Evolutionary conservation across 2,329 filamentous ascomycete genomes (phyloP).

Genomic region (Fusarium sp.): DNA sequence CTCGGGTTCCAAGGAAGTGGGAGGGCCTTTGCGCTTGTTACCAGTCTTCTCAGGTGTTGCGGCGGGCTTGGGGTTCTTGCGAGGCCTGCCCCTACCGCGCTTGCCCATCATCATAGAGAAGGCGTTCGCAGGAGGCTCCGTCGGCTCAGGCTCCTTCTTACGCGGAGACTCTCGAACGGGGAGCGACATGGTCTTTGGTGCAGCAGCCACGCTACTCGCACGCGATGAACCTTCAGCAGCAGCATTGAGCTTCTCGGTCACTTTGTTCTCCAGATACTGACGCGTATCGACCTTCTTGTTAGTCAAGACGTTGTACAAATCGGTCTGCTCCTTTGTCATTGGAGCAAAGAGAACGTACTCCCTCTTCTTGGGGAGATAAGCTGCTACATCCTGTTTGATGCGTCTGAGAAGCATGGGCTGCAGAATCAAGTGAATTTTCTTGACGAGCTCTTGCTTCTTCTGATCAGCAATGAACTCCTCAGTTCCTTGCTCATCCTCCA

Average conservation of each 20-base stretch:
- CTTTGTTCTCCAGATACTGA: conserved; percentile 84
- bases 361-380: conserved; percentile 91
- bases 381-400: conserved; percentile 93
- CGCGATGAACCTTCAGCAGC: conserved; percentile 53
- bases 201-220: conserved; percentile 48
- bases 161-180: conserved; percentile 53
- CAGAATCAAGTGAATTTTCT: conserved; percentile 91
- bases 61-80: conserved; percentile 42
- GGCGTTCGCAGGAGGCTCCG: conserved; percentile 54
- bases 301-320: conserved; percentile 78
- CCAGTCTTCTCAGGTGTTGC: conserved; percentile 36
- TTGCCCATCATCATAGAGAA: conserved; percentile 67
- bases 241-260: conserved; percentile 67
- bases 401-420: conserved; percentile 90
- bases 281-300: conserved; percentile 70
- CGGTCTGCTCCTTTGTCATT: conserved; percentile 88
- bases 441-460: conserved; percentile 62
- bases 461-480: conserved; percentile 83
- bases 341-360: conserved; percentile 97
- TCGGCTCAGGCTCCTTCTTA: conserved; percentile 44
- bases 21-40: conserved; percentile 50
- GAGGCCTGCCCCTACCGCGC: conserved; percentile 40
- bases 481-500: conserved; percentile 84
- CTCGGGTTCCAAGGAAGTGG: conserved; percentile 49
- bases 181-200: conserved; percentile 44